phyloP scores from a whole-genome alignment of 352 stramenopile species.

The Pythium sukuiense region DNA sequence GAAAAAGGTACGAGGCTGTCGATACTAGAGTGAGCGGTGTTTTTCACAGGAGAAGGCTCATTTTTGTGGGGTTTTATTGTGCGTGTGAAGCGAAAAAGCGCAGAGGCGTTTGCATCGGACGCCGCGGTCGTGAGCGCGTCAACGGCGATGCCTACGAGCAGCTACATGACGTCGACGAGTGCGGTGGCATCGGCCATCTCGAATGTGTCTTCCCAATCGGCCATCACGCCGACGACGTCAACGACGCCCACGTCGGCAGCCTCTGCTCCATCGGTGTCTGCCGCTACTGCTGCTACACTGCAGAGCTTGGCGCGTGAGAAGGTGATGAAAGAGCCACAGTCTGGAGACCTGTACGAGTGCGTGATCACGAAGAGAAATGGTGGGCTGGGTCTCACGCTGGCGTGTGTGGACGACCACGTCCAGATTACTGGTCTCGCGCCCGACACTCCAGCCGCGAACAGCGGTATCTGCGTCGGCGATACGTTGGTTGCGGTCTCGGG shows the following conservation, averaged over 20 bases:
- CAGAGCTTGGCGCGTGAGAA: slow-evolving; percentile 53
- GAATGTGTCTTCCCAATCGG: slow-evolving; percentile 3
- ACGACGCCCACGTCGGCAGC: slow-evolving; percentile 29
- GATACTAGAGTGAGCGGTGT: not conserved
- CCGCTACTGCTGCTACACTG: slow-evolving; percentile 14
- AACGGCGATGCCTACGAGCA: slow-evolving; percentile 24
- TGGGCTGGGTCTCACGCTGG: slow-evolving; percentile 68
- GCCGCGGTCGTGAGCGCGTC: slow-evolving; percentile 10
- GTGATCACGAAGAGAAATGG: slow-evolving; percentile 83
- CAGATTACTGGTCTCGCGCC: slow-evolving; percentile 77
- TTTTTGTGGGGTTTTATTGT: not conserved
- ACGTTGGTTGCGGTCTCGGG: slow-evolving; percentile 75
- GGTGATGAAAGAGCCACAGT: slow-evolving; percentile 83
- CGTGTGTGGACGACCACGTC: slow-evolving; percentile 82
- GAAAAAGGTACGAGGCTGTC: slow-evolving; percentile 29
- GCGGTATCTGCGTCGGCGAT: slow-evolving; percentile 77
- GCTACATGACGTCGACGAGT: slow-evolving; percentile 16
- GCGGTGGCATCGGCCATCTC: slow-evolving; percentile 7
- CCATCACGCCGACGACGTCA: slow-evolving; percentile 1
- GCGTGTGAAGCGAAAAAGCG: slow-evolving; percentile 47
- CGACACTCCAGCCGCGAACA: slow-evolving; percentile 70
- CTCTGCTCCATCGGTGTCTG: slow-evolving; percentile 31
- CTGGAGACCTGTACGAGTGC: slow-evolving; percentile 80
- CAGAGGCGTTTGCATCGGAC: slow-evolving; percentile 37
- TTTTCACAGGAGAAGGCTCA: not conserved